A percentile compares a stretch with the other conserved stretches of the same genome.
Evolutionary conservation across 2,329 filamentous ascomycete species (phyloP).

Genomic region (Pestalotiopsis sp.): DNA sequence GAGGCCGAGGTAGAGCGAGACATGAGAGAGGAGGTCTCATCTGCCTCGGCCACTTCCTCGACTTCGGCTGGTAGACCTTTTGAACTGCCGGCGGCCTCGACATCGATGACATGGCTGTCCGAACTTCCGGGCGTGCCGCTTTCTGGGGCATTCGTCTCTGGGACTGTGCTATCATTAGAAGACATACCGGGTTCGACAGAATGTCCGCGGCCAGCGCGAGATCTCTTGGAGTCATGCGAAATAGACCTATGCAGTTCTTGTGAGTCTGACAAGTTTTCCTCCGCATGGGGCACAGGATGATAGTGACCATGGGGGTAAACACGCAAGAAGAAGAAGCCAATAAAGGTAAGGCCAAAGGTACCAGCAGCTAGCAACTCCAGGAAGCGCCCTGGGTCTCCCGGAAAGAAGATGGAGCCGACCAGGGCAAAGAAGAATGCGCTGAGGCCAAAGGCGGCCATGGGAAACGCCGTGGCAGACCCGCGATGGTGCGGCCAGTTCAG

Average conservation of each 20-base stretch:
- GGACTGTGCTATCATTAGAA: conserved; percentile 31
- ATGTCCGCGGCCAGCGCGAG: conserved; percentile 40
- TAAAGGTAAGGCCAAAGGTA: conserved; percentile 74
- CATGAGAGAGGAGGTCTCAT: conserved; percentile 83
- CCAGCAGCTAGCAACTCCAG: conserved; percentile 79
- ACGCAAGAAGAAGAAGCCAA: conserved; percentile 83
- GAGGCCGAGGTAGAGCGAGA: conserved; percentile 60
- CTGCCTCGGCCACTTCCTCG: conserved; percentile 59
- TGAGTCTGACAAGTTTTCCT: conserved; percentile 38
- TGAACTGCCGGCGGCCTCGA: conserved; percentile 20
- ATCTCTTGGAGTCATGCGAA: conserved; percentile 44
- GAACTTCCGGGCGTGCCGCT: conserved; percentile 23
- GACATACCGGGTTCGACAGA: conserved; percentile 70
- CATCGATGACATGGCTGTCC: conserved; percentile 24
- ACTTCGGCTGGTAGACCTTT: conserved; percentile 19
- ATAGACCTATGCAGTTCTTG: conserved; percentile 45
- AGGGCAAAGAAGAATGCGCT: conserved; percentile 96
- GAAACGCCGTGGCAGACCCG: conserved; percentile 92
- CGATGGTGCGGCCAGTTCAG: conserved; percentile 90
- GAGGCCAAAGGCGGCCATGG: conserved; percentile 87
- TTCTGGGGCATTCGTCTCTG: conserved; percentile 28
- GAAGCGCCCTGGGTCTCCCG: conserved; percentile 81
- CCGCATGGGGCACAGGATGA: conserved; percentile 52
- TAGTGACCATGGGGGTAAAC: conserved; percentile 67
- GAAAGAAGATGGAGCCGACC: conserved; percentile 76